A percentile compares a stretch with the other conserved stretches of the same genome.
Conservation (phyloP, 202 grass and related monocot species). For the Zizania palustris region DNA sequence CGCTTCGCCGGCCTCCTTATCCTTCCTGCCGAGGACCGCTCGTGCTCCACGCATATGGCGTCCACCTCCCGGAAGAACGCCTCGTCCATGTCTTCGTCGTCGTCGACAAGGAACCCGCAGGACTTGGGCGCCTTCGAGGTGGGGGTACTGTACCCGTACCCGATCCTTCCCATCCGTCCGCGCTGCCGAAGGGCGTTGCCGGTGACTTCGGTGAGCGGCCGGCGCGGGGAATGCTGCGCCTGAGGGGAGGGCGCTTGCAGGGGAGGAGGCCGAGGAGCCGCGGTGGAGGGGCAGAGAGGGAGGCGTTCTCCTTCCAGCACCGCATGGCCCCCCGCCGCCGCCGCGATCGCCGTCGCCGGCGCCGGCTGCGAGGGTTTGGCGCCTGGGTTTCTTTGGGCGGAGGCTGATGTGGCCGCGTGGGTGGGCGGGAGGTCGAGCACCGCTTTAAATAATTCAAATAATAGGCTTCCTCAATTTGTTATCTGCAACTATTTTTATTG, state of each 20-base stretch:
- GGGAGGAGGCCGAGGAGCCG: constrained; percentile 33
- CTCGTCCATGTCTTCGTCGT: constrained; percentile 59
- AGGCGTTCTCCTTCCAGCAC: too few relatives aligned
- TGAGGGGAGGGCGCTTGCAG: constrained; percentile 44
- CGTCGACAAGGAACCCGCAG: constrained; percentile 39
- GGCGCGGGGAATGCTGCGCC: constrained; percentile 36
- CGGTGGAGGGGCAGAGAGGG: constrained; percentile 12
- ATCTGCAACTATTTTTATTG: too few relatives aligned
- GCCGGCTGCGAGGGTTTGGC: too few relatives aligned
- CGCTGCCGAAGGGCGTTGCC: constrained; percentile 40
- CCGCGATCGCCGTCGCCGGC: too few relatives aligned
- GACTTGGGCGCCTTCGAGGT: constrained; percentile 37
- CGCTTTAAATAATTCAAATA: too few relatives aligned
- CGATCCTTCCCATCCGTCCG: neutral
- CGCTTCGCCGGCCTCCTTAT: constrained; percentile 29
- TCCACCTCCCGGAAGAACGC: constrained; percentile 82
- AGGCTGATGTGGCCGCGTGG: too few relatives aligned
- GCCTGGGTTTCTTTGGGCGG: too few relatives aligned
- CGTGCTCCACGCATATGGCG: constrained; percentile 74
- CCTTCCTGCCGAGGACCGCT: constrained; percentile 45
- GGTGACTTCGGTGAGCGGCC: constrained; percentile 46
- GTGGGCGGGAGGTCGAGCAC: too few relatives aligned
- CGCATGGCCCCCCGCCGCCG: too few relatives aligned
- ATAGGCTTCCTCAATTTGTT: too few relatives aligned
- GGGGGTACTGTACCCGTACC: constrained; percentile 45